Evolutionary conservation across 106 monocot species (phyloP), one percentile per base, ranked within the genome.

Genomic region (Dendrobium catenatum): DNA sequence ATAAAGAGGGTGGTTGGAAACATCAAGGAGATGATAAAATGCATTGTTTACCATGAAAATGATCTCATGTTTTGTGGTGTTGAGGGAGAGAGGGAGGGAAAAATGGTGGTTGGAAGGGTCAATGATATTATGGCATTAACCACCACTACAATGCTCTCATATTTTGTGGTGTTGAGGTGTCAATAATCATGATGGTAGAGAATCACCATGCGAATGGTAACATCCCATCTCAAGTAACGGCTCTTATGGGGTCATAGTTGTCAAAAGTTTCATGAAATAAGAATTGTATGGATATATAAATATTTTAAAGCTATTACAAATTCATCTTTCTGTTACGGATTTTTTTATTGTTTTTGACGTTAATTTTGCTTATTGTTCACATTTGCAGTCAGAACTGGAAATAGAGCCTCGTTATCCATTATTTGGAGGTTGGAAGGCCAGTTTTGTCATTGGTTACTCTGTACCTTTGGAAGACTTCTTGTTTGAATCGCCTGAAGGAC

Each of bases 381-480:
- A 80, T 84, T 43, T 88, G 48, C 92, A 95, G 95, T 95, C 95
- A 13, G 95, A 92, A 79, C 90, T 95, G 78, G 87, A 92, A 88
- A 81, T 95, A 55, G 95, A 95, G 81, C 95, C 95, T 49, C 90
- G 95, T 4, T 95, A 95, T 83, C 95, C 95, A 81, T 88, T 95
- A 80, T 90, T 92, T 88, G 95, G 95, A 81, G 95, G 95, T 77
- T 95, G 95, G 95, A 90, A 89, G 76, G 79, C 92, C 80, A 87
- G 90, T 72, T 95, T 92, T 83, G 67, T 86, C 70, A 89, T 95
- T 81, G 95, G 83, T 49, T 83, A 83, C 80, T 85, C 85, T 61
- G 77, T 95, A 29, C 92, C 92, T 22, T 87, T 95, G 80, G 55
- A 95, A 76, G 90, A 92, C 88, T 95, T 90, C 68, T 84, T 95